phyloP scores from a whole-genome alignment of 164 flowering plant genomes.

The Berberis vulgaris region DNA sequence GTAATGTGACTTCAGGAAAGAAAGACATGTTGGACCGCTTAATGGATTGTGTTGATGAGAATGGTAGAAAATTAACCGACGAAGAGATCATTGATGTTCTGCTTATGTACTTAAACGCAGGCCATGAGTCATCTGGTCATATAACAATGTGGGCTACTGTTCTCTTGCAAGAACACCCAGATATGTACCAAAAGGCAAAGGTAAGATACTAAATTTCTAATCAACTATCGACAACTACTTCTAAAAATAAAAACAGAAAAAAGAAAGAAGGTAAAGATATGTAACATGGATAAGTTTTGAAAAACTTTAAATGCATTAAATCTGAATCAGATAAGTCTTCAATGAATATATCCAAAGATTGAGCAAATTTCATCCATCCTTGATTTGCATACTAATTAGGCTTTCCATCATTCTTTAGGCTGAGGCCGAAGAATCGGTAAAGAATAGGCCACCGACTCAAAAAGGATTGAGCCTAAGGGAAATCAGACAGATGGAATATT shows the following conservation, averaged over 20 bases:
- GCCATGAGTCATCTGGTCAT: slow-evolving; percentile 97
- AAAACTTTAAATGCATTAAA: background rate
- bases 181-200: slow-evolving; percentile 60
- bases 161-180: slow-evolving; percentile 61
- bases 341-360: too few relatives aligned
- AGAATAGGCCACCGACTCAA: slow-evolving; percentile 49
- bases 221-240: background rate
- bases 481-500: slow-evolving; percentile 65
- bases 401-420: slow-evolving; percentile 25
- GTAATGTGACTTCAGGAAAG: slow-evolving; percentile 6
- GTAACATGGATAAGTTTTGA: background rate
- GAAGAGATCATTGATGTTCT: slow-evolving; percentile 82
- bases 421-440: slow-evolving; percentile 64
- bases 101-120: slow-evolving; percentile 89
- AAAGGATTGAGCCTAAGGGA: slow-evolving; percentile 60
- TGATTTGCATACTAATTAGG: background rate
- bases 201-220: slow-evolving; percentile 21
- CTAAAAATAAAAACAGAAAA: background rate
- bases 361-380: too few relatives aligned
- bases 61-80: slow-evolving; percentile 55
- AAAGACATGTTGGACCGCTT: slow-evolving; percentile 87
- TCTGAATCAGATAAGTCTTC: background rate
- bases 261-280: too few relatives aligned
- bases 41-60: slow-evolving; percentile 58
- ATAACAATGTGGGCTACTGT: slow-evolving; percentile 76